These are phyloP conservation scores for Blastobotrys ciferrii DNA, from an alignment of 1,139 yeast species.

Conservation along the genomic window DNA sequence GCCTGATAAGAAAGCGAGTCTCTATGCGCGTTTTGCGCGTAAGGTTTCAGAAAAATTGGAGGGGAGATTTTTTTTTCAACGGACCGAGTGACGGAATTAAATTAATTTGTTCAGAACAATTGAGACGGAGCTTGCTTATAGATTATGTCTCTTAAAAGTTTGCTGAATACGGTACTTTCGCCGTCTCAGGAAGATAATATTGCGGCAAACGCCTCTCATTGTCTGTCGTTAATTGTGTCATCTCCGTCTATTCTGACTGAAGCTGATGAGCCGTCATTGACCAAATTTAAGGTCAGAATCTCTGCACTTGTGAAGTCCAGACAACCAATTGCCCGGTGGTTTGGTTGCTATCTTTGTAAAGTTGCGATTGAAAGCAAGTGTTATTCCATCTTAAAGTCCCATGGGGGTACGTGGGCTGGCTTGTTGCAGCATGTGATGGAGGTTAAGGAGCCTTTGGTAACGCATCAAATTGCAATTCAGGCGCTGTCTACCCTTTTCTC, in stretches of 20 bases:
- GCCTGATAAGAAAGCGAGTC: no score
- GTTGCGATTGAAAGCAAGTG: slow-evolving; percentile 28
- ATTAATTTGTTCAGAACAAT: no score
- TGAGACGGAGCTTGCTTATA: no score
- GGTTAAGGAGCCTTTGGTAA: slow-evolving; percentile 45
- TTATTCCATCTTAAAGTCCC: slow-evolving; percentile 38
- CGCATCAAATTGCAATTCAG: slow-evolving; percentile 50
- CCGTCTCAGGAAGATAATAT: slow-evolving; percentile 24
- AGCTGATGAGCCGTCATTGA: slow-evolving; percentile 31
- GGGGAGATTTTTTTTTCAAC: no score
- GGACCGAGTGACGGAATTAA: no score
- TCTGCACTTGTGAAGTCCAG: slow-evolving; percentile 40
- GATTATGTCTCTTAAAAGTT: slow-evolving; percentile 9
- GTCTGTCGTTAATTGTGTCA: slow-evolving; percentile 21
- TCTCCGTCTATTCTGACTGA: slow-evolving; percentile 21
- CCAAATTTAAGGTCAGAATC: slow-evolving; percentile 37
- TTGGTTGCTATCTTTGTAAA: slow-evolving; percentile 36
- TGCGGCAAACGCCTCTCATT: slow-evolving; percentile 19
- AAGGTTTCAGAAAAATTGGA: no score
- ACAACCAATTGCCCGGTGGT: slow-evolving; percentile 32
- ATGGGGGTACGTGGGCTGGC: slow-evolving; percentile 59
- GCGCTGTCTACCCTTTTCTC: slow-evolving; percentile 51
- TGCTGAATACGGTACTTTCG: slow-evolving; percentile 24
- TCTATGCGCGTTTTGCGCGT: no score
- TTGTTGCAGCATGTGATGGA: slow-evolving; percentile 57